phyloP scores from a whole-genome alignment of 2,329 filamentous ascomycete species.

The Alternaria viburni region DNA sequence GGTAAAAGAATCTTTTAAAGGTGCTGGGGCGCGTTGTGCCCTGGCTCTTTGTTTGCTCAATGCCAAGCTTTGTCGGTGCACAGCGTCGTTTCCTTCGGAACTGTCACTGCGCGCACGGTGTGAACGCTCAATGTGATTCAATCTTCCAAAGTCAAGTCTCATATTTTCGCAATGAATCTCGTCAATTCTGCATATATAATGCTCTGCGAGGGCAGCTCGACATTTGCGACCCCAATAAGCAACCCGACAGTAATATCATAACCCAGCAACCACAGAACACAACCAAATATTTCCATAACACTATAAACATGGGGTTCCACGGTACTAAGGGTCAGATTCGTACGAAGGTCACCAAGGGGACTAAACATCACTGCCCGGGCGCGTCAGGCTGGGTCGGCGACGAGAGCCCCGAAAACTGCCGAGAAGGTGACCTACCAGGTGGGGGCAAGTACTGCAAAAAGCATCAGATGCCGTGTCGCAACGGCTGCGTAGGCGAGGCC shows the following conservation, averaged over 20 bases:
- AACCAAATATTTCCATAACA: not conserved
- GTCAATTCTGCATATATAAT: not conserved
- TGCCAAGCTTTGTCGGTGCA: not conserved
- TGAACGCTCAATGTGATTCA: not conserved
- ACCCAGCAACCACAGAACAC: not conserved
- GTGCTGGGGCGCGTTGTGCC: not conserved
- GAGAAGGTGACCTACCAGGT: no score
- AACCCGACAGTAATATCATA: not conserved
- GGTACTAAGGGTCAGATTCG: no score
- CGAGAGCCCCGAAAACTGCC: no score
- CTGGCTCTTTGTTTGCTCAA: not conserved
- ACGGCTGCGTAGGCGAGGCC: not conserved
- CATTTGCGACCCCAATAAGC: rapidly evolving
- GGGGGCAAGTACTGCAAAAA: not conserved
- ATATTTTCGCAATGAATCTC: not conserved
- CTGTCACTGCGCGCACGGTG: not conserved
- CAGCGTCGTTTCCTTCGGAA: not conserved
- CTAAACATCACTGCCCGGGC: no score
- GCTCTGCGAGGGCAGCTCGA: not conserved
- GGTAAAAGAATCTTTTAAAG: not conserved
- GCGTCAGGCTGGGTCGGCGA: no score
- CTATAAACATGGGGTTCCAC: no score
- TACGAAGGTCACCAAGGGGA: no score
- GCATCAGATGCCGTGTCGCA: not conserved
- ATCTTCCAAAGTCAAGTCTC: rapidly evolving